Base-by-base conservation (phyloP, 1,284 basidiomycete genomes). In the Cryptococcus sp. region DNA sequence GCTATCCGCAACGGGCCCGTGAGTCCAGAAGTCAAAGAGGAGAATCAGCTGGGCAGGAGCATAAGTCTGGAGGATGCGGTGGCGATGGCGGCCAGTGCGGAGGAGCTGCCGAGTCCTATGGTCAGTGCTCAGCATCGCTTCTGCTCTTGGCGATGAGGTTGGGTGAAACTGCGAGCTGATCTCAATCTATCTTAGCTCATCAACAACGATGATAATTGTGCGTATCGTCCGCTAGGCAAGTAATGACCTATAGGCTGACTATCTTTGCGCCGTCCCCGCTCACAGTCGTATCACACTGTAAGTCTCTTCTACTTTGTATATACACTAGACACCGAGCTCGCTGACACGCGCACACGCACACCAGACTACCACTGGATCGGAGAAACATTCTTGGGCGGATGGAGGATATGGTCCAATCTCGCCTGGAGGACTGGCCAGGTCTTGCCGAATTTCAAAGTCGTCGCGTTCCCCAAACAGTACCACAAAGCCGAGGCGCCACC, bases 301-400 rank as follows among this genome's bases (percentile, higher is more conserved):
- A 55, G 67, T 63, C 20, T 8, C n/a, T 19, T 4, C 16, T 43
- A 17, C 15, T 16, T n/a, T 10, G 47, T 38, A 5, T 20, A 47
- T 40, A 17, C 5, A 16, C 16, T n/a, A 3, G 22, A 25, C 47
- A 22, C n/a, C 45, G 22, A 30, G 20, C 20, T 16, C 19, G 42
- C 54, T 50, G 19, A 25, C 11, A 6, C 22, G 30, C 25, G 27
- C 30, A 35, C 27, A 41, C 41, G 16, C 25, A 6, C n/a, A 30
- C 13, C 48, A 70, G 68, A 65, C 61, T 73, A 73, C 55, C 71
- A 73, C 58, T 66, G 65, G 61, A 62, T 71, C 35, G 71, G 71
- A n/a, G 71, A 73, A 47, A 71, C 60, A 20, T 69, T 73, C 56
- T 55, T 71, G 17, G 71, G 71, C 30, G 61, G 60, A 3, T 73